These are phyloP conservation scores for Leccinellum rugosiceps DNA, from an alignment of 768 basidiomycete species.

Conservation along the genomic window DNA sequence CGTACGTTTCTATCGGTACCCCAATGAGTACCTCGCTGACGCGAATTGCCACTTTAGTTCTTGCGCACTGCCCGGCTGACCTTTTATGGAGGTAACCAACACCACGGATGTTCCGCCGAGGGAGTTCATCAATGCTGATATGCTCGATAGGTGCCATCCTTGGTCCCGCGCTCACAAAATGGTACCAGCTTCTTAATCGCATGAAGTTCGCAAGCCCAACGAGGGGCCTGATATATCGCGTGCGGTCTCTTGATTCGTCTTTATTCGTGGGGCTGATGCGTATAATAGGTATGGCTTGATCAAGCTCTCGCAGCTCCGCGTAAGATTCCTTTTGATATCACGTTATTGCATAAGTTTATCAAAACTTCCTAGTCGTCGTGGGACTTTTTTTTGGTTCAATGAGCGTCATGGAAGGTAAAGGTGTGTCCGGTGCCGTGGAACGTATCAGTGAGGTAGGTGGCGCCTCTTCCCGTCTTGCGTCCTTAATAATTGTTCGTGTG, in stretches of 20 bases:
- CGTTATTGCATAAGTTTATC: not conserved
- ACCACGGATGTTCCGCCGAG: not conserved
- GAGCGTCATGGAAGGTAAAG: slow-evolving; percentile 78
- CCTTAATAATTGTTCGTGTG: slow-evolving; percentile 4
- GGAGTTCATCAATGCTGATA: not conserved
- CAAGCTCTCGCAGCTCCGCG: slow-evolving; percentile 76
- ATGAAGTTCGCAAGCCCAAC: slow-evolving; percentile 65
- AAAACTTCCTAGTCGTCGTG: slow-evolving; percentile 35
- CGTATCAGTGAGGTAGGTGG: slow-evolving; percentile 38
- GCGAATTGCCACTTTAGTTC: slow-evolving; percentile 37
- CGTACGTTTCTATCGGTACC: slow-evolving; percentile 38
- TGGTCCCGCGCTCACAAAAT: slow-evolving; percentile 78
- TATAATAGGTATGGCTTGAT: slow-evolving; percentile 69
- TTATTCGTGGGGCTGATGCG: not conserved
- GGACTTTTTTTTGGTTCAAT: slow-evolving; percentile 69
- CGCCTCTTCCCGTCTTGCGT: not conserved
- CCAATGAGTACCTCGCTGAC: not conserved
- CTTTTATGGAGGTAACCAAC: slow-evolving; percentile 63
- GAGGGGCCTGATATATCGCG: slow-evolving; percentile 58
- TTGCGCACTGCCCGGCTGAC: slow-evolving; percentile 59
- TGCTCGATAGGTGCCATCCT: slow-evolving; percentile 56
- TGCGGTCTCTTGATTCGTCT: slow-evolving; percentile 29
- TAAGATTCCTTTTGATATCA: slow-evolving; percentile 25
- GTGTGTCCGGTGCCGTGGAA: slow-evolving; percentile 45
- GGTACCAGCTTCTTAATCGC: slow-evolving; percentile 72